Evolutionary conservation across 2,329 filamentous ascomycete species (phyloP).

Genomic region (Fusarium lyarnte): DNA sequence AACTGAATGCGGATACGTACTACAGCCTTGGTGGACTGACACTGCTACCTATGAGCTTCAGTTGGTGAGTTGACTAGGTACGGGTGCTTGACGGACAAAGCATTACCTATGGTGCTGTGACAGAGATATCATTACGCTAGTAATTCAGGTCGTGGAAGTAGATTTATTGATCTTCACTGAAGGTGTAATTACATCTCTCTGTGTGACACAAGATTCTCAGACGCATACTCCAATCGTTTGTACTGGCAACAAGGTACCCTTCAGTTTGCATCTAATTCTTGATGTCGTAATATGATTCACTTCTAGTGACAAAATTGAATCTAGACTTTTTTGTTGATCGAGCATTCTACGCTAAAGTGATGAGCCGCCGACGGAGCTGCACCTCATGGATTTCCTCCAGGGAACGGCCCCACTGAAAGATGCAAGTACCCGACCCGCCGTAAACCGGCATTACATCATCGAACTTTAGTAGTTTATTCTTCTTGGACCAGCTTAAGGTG

Average conservation of each 20-base stretch:
- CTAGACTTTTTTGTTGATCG: slow-evolving; percentile 9
- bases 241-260: too few species aligned
- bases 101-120: not conserved
- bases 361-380: slow-evolving; percentile 28
- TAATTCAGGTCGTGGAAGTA: not conserved
- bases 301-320: not conserved
- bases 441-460: slow-evolving; percentile 42
- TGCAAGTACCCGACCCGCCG: slow-evolving; percentile 9
- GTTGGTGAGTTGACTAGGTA: not conserved
- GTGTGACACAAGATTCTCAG: not conserved
- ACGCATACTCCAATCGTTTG: not conserved
- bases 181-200: not conserved
- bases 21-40: not conserved
- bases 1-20: slow-evolving; percentile 17
- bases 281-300: slow-evolving; percentile 16
- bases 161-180: not conserved
- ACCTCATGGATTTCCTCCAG: slow-evolving; percentile 14
- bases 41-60: not conserved
- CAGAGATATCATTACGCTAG: not conserved
- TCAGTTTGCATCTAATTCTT: not conserved
- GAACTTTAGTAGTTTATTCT: slow-evolving; percentile 7
- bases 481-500: not conserved
- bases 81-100: not conserved
- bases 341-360: slow-evolving; percentile 5
- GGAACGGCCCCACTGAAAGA: slow-evolving; percentile 17